A percentile compares a stretch with the other conserved stretches of the same genome.
phyloP scores from a whole-genome alignment of 768 basidiomycete genomes.

The Psilocybe subaeruginosa region DNA sequence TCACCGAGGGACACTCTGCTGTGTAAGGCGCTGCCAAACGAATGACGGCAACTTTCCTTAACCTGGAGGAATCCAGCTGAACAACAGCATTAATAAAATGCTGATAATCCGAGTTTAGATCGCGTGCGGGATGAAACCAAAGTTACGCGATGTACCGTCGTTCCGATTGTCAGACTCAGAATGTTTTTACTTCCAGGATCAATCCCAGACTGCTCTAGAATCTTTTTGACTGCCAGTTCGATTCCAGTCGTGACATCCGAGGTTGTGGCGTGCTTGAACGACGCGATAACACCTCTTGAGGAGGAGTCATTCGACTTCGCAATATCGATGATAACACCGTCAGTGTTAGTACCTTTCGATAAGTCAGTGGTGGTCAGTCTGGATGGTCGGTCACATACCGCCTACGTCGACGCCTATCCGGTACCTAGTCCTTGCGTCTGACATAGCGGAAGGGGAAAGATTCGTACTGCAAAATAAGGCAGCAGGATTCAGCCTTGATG shows the following conservation, averaged over 20 bases:
- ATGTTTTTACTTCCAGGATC: constrained; percentile 36
- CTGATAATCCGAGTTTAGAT: constrained; percentile 24
- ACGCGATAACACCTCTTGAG: constrained; percentile 39
- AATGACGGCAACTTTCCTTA: constrained; percentile 65
- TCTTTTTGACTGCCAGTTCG: constrained; percentile 47
- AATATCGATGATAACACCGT: constrained; percentile 35
- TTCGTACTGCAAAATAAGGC: too few species aligned
- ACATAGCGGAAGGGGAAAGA: not conserved
- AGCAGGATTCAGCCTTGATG: too few species aligned
- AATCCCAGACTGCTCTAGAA: constrained; percentile 41
- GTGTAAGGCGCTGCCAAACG: constrained; percentile 66
- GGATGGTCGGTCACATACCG: constrained; percentile 16
- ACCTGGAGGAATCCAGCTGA: constrained; percentile 52
- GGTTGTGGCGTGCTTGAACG: constrained; percentile 57
- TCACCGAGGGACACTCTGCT: constrained; percentile 58
- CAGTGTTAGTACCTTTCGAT: constrained; percentile 37
- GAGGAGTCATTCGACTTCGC: constrained; percentile 26
- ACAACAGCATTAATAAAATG: constrained; percentile 66
- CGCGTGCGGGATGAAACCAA: not conserved
- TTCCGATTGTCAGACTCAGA: constrained; percentile 60
- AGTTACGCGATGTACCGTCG: constrained; percentile 42
- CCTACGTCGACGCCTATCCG: constrained; percentile 38
- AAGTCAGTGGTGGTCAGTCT: not conserved
- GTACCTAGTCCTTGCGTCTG: constrained; percentile 14
- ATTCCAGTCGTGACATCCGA: constrained; percentile 62